Conservation (phyloP, 805 yeast species). For the Saccharomycopsis oosterbeekiorum region DNA sequence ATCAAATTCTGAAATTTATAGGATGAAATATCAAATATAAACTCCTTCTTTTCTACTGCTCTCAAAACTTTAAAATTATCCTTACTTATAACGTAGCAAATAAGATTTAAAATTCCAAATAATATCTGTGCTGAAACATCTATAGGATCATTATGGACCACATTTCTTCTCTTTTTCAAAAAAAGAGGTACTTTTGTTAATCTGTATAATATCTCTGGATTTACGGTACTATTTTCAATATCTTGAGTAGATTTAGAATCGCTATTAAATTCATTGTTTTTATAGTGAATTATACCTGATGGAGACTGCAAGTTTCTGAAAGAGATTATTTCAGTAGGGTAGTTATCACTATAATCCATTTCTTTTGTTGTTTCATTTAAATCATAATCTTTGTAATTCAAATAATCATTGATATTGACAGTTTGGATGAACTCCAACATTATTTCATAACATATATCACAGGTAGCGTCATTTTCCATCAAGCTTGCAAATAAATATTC, state of each 20-base stretch:
- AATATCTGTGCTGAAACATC: slow-evolving; percentile 7
- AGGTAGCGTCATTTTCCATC: neutral
- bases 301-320: neutral
- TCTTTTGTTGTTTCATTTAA: neutral
- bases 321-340: neutral
- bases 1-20: slow-evolving; percentile 14
- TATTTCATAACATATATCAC: neutral
- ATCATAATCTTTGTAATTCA: neutral
- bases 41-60: neutral
- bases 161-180: neutral
- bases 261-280: neutral
- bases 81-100: slow-evolving; percentile 1
- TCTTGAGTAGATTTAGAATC: neutral
- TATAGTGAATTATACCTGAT: neutral
- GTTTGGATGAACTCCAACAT: neutral
- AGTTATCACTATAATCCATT: neutral
- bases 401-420: neutral
- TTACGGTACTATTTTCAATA: neutral
- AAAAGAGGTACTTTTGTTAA: neutral
- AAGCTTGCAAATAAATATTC: neutral
- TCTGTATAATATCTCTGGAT: neutral
- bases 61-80: slow-evolving; percentile 7
- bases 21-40: slow-evolving; percentile 13
- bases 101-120: slow-evolving; percentile 6
- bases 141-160: neutral